Conservation (phyloP, 805 yeast species). For the Metschnikowia kofuensis region DNA sequence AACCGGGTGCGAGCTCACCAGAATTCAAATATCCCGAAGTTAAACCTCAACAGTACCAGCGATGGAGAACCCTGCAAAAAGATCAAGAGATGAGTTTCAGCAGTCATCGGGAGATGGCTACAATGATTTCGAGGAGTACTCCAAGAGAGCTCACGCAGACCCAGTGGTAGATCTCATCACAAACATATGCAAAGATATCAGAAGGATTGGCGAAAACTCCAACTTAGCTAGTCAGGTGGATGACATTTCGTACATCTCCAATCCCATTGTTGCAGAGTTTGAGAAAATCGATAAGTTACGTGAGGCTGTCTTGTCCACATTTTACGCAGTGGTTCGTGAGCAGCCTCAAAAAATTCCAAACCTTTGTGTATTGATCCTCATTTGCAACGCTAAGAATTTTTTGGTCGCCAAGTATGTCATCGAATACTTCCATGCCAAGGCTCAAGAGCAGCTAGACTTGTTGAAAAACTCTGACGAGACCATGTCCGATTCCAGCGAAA, state of each 20-base stretch:
- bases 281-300: constrained; percentile 61
- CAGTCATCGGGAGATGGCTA: constrained; percentile 12
- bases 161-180: constrained; percentile 40
- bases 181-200: constrained; percentile 44
- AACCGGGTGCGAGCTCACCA: not conserved
- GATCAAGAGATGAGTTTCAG: constrained; percentile 25
- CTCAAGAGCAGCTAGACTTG: constrained; percentile 52
- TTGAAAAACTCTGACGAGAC: constrained; percentile 12
- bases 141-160: constrained; percentile 39
- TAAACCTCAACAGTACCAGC: not conserved
- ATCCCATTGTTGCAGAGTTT: constrained; percentile 63
- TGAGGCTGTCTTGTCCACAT: constrained; percentile 55
- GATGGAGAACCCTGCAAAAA: constrained; percentile 18
- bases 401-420: constrained; percentile 66
- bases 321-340: constrained; percentile 70
- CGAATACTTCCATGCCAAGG: constrained; percentile 63
- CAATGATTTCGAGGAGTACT: constrained; percentile 16
- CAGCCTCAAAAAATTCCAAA: constrained; percentile 88
- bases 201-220: constrained; percentile 43
- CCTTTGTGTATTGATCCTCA: constrained; percentile 63
- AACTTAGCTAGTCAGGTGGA: constrained; percentile 39
- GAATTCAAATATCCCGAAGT: not conserved
- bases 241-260: constrained; percentile 62
- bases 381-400: constrained; percentile 61
- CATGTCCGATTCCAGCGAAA: constrained; percentile 14